phyloP scores from a whole-genome alignment of 2,329 filamentous ascomycete species.

The Aspergillus pseudotamarii region DNA sequence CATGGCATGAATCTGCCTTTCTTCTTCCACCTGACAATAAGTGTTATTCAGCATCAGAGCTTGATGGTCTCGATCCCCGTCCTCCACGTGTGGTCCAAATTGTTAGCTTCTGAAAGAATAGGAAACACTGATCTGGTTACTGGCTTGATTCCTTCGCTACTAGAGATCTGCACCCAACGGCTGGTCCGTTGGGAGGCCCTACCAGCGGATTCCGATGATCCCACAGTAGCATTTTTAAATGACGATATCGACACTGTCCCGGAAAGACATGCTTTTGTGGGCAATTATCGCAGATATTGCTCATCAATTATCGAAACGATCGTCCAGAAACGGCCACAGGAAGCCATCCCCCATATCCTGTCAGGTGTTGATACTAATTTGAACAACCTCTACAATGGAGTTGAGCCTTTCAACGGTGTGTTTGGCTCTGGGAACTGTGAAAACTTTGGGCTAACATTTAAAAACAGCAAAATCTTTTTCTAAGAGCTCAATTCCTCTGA shows the following conservation, averaged over 20 bases:
- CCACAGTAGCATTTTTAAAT: conserved; percentile 77
- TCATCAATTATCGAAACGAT: conserved; percentile 84
- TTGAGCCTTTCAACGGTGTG: conserved; percentile 68
- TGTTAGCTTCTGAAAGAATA: conserved; percentile 73
- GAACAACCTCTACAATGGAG: conserved; percentile 72
- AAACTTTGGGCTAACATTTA: not conserved
- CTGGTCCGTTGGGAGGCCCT: conserved; percentile 86
- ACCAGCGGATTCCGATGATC: conserved; percentile 77
- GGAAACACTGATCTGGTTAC: conserved; percentile 60
- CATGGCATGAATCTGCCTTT: conserved; percentile 67
- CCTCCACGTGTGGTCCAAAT: conserved; percentile 83
- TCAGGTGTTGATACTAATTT: conserved; percentile 73
- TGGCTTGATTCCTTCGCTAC: conserved; percentile 69
- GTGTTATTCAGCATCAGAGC: conserved; percentile 80
- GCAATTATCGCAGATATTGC: conserved; percentile 92
- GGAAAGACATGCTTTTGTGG: conserved; percentile 90
- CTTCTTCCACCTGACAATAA: conserved; percentile 77
- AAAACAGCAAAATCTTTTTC: conserved; percentile 39
- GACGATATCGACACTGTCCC: conserved; percentile 95
- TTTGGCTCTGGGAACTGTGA: conserved; percentile 7
- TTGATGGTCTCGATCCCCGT: conserved; percentile 92
- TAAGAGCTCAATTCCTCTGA: conserved; percentile 46
- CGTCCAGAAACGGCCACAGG: conserved; percentile 76
- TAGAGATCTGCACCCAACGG: conserved; percentile 81
- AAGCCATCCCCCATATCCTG: conserved; percentile 88